A percentile compares a stretch with the other conserved stretches of the same genome.
Evolutionary conservation across 2,329 filamentous ascomycete species (phyloP).

Genomic region (Penicillium sp.): DNA sequence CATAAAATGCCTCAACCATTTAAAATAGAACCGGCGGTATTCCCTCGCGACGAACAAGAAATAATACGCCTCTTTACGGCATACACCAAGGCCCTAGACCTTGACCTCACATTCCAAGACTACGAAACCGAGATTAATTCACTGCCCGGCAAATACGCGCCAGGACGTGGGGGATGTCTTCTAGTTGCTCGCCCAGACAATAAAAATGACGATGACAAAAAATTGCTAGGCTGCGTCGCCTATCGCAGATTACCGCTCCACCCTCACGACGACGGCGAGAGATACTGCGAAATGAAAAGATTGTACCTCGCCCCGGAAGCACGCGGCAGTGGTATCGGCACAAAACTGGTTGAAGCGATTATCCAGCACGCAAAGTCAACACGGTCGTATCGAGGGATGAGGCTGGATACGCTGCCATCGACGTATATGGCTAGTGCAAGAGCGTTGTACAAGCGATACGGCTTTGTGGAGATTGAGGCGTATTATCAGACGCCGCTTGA

Average conservation of each 20-base stretch:
- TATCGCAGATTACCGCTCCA: slow-evolving; percentile 36
- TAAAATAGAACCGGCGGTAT: slow-evolving; percentile 35
- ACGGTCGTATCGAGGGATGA: slow-evolving; percentile 48
- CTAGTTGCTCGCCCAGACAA: slow-evolving; percentile 40
- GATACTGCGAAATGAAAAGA: slow-evolving; percentile 55
- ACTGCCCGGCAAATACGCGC: slow-evolving; percentile 54
- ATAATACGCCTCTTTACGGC: slow-evolving; percentile 42
- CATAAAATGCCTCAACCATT: neutral
- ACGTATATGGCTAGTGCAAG: slow-evolving; percentile 49
- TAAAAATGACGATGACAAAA: slow-evolving; percentile 8
- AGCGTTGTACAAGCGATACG: slow-evolving; percentile 46
- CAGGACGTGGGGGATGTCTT: slow-evolving; percentile 43
- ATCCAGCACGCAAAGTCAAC: slow-evolving; percentile 44
- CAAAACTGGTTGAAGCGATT: slow-evolving; percentile 43
- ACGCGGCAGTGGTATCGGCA: slow-evolving; percentile 50
- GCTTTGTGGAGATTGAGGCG: slow-evolving; percentile 49
- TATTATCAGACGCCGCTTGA: slow-evolving; percentile 57
- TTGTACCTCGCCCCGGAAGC: slow-evolving; percentile 50
- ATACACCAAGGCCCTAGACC: slow-evolving; percentile 44
- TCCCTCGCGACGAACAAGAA: slow-evolving; percentile 39
- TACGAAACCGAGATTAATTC: slow-evolving; percentile 51
- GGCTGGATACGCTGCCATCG: slow-evolving; percentile 52
- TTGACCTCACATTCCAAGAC: slow-evolving; percentile 56
- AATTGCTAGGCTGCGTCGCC: slow-evolving; percentile 49
- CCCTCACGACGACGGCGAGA: neutral